A percentile compares a stretch with the other conserved stretches of the same genome.
Evolutionary conservation across 73 alveolate genomes (phyloP).

Genomic region (Urostyla sp.): DNA sequence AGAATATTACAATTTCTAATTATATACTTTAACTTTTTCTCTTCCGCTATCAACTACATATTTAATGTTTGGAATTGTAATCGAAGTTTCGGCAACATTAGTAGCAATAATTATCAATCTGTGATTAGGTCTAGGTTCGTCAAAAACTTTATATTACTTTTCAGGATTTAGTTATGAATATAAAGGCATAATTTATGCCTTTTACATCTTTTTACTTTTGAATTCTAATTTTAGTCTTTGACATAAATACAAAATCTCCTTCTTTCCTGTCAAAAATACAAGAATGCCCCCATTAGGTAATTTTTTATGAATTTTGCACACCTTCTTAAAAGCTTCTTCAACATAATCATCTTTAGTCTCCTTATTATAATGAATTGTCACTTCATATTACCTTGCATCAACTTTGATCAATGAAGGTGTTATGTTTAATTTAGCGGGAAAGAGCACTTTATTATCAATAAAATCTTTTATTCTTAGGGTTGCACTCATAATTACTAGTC

Average conservation of each 20-base stretch:
- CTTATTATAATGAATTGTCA: constrained; percentile 86
- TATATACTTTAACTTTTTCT: constrained; percentile 90
- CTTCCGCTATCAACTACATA: constrained; percentile 98
- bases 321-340: constrained; percentile 93
- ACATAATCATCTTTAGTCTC: constrained; percentile 91
- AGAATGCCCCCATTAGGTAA: constrained; percentile 97
- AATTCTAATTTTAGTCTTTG: constrained; percentile 82
- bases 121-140: constrained; percentile 77
- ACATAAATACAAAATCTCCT: constrained; percentile 91
- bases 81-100: constrained; percentile 98
- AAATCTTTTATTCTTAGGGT: constrained; percentile 96
- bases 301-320: constrained; percentile 89
- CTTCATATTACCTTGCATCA: constrained; percentile 95
- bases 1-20: constrained; percentile 81
- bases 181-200: constrained; percentile 64
- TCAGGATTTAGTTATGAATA: constrained; percentile 88
- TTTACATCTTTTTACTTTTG: constrained; percentile 54
- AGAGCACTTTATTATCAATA: constrained; percentile 88
- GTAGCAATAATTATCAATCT: constrained; percentile 95
- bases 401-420: constrained; percentile 83
- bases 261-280: constrained; percentile 95
- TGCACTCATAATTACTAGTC: constrained; percentile 98
- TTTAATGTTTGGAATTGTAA: constrained; percentile 96
- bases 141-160: constrained; percentile 89
- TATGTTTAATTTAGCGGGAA: constrained; percentile 69